These are phyloP conservation scores for Sordaria brevicollis DNA, from an alignment of 495 filamentous ascomycete species.

Conservation along the genomic window DNA sequence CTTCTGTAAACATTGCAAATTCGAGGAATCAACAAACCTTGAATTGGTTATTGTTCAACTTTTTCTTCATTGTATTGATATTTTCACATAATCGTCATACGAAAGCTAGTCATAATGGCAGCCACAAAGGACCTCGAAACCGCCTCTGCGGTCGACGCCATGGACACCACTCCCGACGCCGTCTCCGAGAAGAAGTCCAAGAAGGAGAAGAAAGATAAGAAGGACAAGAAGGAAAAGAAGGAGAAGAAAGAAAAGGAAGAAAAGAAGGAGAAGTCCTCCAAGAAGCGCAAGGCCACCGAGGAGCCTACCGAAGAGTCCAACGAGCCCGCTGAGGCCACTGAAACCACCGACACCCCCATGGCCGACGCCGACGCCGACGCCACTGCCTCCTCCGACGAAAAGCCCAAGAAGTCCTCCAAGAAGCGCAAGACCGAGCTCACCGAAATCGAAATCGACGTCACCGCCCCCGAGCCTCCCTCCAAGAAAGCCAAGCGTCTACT, in stretches of 20 bases:
- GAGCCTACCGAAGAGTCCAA: too few species aligned
- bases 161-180: not conserved
- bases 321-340: constrained; percentile 16
- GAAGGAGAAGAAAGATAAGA: not conserved
- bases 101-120: not conserved
- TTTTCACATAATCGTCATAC: not conserved
- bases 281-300: not conserved
- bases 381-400: constrained; percentile 30
- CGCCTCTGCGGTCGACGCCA: not conserved
- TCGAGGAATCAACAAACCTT: not conserved
- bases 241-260: not conserved
- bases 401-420: constrained; percentile 54
- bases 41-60: not conserved
- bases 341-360: not conserved
- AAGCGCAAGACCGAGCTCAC: constrained; percentile 66
- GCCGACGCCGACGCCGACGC: not conserved
- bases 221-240: not conserved
- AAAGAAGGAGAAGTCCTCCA: not conserved
- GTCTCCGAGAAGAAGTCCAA: not conserved
- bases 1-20: not conserved
- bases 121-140: constrained; percentile 6
- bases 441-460: constrained; percentile 84
- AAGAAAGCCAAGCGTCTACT: constrained; percentile 78
- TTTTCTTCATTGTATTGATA: not conserved
- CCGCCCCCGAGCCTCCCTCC: constrained; percentile 79